These are phyloP conservation scores for Paramecium caudatum DNA, from an alignment of 73 alveolate species.

Conservation along the genomic window DNA sequence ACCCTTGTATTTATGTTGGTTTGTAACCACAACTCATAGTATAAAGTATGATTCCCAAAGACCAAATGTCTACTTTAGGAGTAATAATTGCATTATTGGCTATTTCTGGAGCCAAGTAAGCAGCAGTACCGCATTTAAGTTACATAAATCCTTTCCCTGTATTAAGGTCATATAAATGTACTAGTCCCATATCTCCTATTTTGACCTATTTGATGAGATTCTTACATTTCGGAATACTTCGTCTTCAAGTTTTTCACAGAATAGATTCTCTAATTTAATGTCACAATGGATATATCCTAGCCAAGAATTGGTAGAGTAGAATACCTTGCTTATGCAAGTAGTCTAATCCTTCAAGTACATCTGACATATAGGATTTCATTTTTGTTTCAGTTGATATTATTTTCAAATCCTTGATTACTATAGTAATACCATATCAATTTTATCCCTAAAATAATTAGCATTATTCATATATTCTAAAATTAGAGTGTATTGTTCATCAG, in stretches of 20 bases:
- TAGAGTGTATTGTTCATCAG: constrained; percentile 73
- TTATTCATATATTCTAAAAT: constrained; percentile 81
- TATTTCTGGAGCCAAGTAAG: constrained; percentile 87
- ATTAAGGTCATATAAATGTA: constrained; percentile 75
- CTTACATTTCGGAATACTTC: constrained; percentile 79
- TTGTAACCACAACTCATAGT: constrained; percentile 86
- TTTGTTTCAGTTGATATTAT: constrained; percentile 76
- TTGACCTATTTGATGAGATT: constrained; percentile 76
- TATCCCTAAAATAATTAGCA: constrained; percentile 77
- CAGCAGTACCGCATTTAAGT: constrained; percentile 82
- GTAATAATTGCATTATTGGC: constrained; percentile 63
- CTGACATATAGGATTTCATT: constrained; percentile 77
- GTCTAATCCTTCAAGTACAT: constrained; percentile 81
- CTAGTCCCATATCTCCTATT: constrained; percentile 90
- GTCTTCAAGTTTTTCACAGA: constrained; percentile 80
- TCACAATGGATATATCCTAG: constrained; percentile 86
- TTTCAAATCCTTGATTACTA: background rate
- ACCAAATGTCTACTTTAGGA: constrained; percentile 83
- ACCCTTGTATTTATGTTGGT: constrained; percentile 84
- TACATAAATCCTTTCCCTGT: constrained; percentile 79
- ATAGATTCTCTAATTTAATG: constrained; percentile 82
- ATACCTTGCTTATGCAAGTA: constrained; percentile 82
- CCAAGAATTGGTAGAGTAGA: constrained; percentile 62
- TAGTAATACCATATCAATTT: constrained; percentile 72
- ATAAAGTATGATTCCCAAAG: constrained; percentile 82